Evolutionary conservation across 2,329 filamentous ascomycete genomes (phyloP).

Genomic region (Colletotrichum tabaci): DNA sequence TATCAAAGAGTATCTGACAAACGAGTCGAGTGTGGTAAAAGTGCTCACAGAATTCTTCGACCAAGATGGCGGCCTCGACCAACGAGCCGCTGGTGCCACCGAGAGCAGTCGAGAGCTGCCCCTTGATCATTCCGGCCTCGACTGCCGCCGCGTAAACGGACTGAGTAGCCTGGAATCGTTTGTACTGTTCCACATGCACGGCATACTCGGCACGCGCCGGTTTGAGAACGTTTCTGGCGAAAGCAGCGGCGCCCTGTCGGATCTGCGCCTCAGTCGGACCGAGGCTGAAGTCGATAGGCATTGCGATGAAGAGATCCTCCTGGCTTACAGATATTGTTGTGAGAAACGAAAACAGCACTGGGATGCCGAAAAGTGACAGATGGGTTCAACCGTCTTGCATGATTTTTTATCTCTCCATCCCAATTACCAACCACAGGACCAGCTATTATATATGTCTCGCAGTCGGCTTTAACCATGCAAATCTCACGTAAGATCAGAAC

Average conservation of each 20-base stretch:
- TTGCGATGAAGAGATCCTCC: neutral
- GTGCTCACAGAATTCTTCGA: constrained; percentile 64
- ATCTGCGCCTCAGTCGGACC: neutral
- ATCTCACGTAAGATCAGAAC: too few relatives aligned
- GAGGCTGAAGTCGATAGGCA: constrained; percentile 7
- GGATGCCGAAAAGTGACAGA: neutral
- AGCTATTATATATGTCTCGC: too few relatives aligned
- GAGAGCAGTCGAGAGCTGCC: constrained; percentile 59
- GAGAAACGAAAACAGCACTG: neutral
- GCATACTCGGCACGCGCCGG: neutral
- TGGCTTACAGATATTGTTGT: neutral
- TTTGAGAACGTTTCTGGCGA: neutral
- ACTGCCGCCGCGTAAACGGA: neutral
- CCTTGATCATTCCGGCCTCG: constrained; percentile 53
- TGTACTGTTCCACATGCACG: neutral
- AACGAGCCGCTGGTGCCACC: constrained; percentile 63
- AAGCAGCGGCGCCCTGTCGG: neutral
- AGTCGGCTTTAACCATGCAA: too few relatives aligned
- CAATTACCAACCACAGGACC: too few relatives aligned
- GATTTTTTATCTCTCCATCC: too few relatives aligned
- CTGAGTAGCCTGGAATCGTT: constrained; percentile 2
- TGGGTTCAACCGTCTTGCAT: too few relatives aligned
- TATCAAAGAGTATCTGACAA: rapidly evolving
- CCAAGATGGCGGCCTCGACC: constrained; percentile 63
- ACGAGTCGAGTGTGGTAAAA: neutral